A percentile compares a stretch with the other conserved stretches of the same genome.
Evolutionary conservation across 1,284 basidiomycete species (phyloP).

Genomic region (Microbotryum violaceum): DNA sequence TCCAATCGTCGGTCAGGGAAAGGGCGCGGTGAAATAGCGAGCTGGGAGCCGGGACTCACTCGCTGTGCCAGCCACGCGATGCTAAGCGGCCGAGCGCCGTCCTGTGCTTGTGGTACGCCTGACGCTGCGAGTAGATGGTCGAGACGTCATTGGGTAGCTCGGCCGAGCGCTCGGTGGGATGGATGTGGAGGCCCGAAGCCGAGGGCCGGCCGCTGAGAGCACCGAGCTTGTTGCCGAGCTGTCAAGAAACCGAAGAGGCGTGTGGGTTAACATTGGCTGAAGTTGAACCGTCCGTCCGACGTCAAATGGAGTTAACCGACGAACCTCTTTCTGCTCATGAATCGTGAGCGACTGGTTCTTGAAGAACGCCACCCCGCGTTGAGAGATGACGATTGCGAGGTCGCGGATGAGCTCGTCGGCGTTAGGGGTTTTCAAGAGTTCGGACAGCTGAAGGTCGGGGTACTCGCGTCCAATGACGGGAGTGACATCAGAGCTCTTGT

Average conservation of each 20-base stretch:
- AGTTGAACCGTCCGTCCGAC: too few species aligned
- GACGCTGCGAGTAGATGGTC: conserved; percentile 5
- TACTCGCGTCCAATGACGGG: conserved; percentile 33
- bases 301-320: neutral
- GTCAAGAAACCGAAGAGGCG: neutral
- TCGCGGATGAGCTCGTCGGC: conserved; percentile 35
- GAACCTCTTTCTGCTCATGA: conserved; percentile 10
- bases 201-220: conserved; percentile 29
- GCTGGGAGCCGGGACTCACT: neutral
- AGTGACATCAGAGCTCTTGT: conserved; percentile 28
- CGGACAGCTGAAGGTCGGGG: conserved; percentile 26
- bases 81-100: neutral
- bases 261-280: too few species aligned
- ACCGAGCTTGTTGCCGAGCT: conserved; percentile 29
- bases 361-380: conserved; percentile 37
- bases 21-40: neutral
- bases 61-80: conserved; percentile 8
- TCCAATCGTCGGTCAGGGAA: too few species aligned
- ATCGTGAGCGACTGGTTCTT: conserved; percentile 9
- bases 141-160: conserved; percentile 9
- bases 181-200: conserved; percentile 33
- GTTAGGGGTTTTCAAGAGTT: conserved; percentile 27
- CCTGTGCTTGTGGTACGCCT: neutral
- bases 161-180: conserved; percentile 29
- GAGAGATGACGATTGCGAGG: conserved; percentile 33